Base-by-base conservation (phyloP, 1,284 basidiomycete species). In the Leccinum subspadiceum region DNA sequence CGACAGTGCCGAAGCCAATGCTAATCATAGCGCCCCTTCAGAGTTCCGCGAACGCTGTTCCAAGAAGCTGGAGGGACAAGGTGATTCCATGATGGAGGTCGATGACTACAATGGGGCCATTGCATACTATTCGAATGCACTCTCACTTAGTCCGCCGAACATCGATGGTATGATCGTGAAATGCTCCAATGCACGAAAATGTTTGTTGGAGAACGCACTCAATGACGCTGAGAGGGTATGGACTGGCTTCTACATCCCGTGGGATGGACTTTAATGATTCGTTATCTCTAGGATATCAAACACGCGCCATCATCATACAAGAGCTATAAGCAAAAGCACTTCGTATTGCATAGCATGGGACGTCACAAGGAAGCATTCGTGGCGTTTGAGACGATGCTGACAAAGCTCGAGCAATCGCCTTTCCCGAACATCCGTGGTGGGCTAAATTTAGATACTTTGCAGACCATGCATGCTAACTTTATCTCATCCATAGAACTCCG, bases 381-480 rank as follows among this genome's bases (percentile, higher is more conserved):
- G 10, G 52, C 53, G 13, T 57, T 59, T 24, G 12, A 24, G 24
- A 53, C 7, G 2, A 54, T 62, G 55, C 37, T 62, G 4, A 39
- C 33, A 15, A 54, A 20, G 12, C 35, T 60, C 35, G 35, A 60
- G n/a, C 5, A 48, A 17, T 52, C 49, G 0, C 20, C 57, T 2
- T n/a, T 51, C 12, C 12, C 17, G 2, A 2, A 7, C 3, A 48
- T 53, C 20, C 37, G 58, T 7, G 31, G 59, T 60, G 3, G 7
- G 31, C 13, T 4, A 10, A 20, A 15, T 17, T 39, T 37, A 1
- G 4, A 2, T 26, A 17, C 10, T 22, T 7, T 5, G 7, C 13
- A 5, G 3, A 3, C 5, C 1, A 15, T 8, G 4, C 4, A 8
- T 20, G 22, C 2, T 37, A 5, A 22, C 24, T 46, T 17, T 17